phyloP scores from a whole-genome alignment of 495 filamentous ascomycete species.

The Evernia prunastri region DNA sequence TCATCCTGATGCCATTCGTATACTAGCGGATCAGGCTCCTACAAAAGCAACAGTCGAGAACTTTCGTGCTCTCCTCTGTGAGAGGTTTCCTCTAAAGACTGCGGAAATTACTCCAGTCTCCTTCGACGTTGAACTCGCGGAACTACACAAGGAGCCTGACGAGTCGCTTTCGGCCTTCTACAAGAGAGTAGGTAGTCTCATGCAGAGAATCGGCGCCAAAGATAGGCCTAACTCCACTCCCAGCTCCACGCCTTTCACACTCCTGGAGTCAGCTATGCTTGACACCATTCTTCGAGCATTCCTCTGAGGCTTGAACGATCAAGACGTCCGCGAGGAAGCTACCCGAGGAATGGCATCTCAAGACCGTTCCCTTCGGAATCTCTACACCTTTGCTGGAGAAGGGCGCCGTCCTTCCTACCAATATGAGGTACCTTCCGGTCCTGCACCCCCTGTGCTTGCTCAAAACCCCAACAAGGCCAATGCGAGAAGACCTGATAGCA shows the following conservation, averaged over 20 bases:
- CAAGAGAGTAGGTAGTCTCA: not conserved
- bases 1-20: not conserved
- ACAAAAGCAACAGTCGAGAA: not conserved
- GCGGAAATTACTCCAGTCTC: not conserved
- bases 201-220: not conserved
- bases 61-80: not conserved
- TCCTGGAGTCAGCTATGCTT: not conserved
- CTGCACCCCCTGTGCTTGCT: too few species aligned
- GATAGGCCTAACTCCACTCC: not conserved
- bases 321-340: not conserved
- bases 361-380: not conserved
- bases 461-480: too few species aligned
- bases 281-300: not conserved
- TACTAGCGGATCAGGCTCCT: not conserved
- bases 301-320: not conserved
- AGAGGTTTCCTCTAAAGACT: not conserved
- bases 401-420: not conserved
- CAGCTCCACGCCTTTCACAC: not conserved
- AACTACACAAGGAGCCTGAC: not conserved
- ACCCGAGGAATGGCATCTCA: not conserved
- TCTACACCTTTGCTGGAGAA: not conserved
- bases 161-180: not conserved
- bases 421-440: not conserved
- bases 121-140: not conserved
- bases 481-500: not conserved